Conservation (phyloP, 371 early-diverging fungal species). For the Apophysomyces ossiformis region DNA sequence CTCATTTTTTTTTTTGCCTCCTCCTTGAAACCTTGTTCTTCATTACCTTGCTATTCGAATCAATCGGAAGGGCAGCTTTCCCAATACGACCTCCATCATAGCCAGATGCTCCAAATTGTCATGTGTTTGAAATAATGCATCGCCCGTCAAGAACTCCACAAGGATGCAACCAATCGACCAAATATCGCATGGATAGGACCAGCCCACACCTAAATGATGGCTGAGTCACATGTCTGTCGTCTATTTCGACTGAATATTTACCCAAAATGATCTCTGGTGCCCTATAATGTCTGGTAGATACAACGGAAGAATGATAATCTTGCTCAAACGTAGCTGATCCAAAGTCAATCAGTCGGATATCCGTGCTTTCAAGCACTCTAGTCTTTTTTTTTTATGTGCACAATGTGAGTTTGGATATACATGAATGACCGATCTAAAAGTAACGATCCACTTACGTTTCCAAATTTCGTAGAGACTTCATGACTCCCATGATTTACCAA, state of each 20-base stretch:
- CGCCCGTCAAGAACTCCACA: slow-evolving; percentile 92
- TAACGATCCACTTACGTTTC: slow-evolving; percentile 3
- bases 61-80: slow-evolving; percentile 51
- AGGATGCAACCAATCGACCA: slow-evolving; percentile 98
- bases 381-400: slow-evolving; percentile 39
- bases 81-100: slow-evolving; percentile 75
- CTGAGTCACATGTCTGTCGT: not conserved
- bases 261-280: slow-evolving; percentile 97
- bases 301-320: slow-evolving; percentile 90
- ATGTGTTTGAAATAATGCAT: slow-evolving; percentile 93
- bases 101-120: slow-evolving; percentile 82
- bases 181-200: slow-evolving; percentile 97
- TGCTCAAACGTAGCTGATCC: slow-evolving; percentile 94
- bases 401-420: not conserved
- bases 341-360: slow-evolving; percentile 94
- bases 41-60: slow-evolving; percentile 45
- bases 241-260: slow-evolving; percentile 14
- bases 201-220: slow-evolving; percentile 65
- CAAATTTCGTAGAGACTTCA: slow-evolving; percentile 18
- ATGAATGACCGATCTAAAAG: not conserved
- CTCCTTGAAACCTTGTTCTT: not conserved
- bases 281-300: slow-evolving; percentile 93
- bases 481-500: slow-evolving; percentile 48
- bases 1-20: not conserved
- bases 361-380: slow-evolving; percentile 69